Evolutionary conservation across 2,329 filamentous ascomycete genomes (phyloP).

Genomic region (Aspergillus sp.): DNA sequence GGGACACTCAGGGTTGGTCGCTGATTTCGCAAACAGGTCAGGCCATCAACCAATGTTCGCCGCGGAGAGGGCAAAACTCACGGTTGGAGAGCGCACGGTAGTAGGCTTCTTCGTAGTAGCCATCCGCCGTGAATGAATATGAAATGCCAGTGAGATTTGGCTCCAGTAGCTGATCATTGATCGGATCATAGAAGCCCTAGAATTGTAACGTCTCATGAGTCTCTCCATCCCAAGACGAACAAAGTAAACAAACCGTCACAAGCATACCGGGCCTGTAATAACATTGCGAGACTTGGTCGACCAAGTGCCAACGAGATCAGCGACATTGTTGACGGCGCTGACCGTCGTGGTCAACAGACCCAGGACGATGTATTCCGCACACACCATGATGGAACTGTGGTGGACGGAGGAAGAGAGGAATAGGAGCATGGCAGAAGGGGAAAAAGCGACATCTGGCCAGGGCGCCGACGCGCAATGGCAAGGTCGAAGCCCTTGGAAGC

Average conservation of each 20-base stretch:
- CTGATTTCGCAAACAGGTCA: slow-evolving; percentile 36
- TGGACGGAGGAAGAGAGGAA: slow-evolving; percentile 1
- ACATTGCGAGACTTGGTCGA: slow-evolving; percentile 68
- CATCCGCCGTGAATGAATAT: slow-evolving; percentile 70
- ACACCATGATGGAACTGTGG: slow-evolving; percentile 20
- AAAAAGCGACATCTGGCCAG: slow-evolving; percentile 3
- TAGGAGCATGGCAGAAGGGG: slow-evolving; percentile 3
- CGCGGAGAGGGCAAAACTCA: slow-evolving; percentile 39
- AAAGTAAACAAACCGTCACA: slow-evolving; percentile 7
- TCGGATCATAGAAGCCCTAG: slow-evolving; percentile 68
- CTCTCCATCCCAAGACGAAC: background rate
- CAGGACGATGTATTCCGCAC: slow-evolving; percentile 32
- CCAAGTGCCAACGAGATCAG: slow-evolving; percentile 67
- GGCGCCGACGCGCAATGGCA: background rate
- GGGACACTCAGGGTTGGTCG: slow-evolving; percentile 60
- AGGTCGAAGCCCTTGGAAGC: background rate
- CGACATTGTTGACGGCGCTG: slow-evolving; percentile 42
- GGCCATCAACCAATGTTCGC: background rate
- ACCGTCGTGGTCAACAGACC: slow-evolving; percentile 36
- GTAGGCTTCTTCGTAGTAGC: slow-evolving; percentile 67
- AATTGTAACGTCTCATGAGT: background rate
- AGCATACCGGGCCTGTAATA: slow-evolving; percentile 64
- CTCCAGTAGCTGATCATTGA: slow-evolving; percentile 65
- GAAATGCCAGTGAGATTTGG: slow-evolving; percentile 67
- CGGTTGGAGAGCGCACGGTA: slow-evolving; percentile 69